Base-by-base conservation (phyloP, 1,284 basidiomycete species). In the Microbotryum violaceum region DNA sequence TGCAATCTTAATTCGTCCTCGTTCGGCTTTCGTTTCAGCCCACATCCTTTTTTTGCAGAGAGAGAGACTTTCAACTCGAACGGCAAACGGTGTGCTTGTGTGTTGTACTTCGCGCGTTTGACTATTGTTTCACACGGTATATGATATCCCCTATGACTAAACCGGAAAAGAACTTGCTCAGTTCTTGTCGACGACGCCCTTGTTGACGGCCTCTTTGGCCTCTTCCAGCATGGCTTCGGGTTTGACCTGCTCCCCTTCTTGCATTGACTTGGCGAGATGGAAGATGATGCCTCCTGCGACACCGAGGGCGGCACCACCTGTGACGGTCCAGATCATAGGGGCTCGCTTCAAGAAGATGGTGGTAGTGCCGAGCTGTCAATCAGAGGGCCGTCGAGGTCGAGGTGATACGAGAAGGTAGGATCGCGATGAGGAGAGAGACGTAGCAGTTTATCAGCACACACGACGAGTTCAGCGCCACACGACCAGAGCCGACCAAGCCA, bases 341-440 rank as follows among this genome's bases (percentile, higher is more conserved):
- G 64, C 69, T 20, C 69, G 61, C 6, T 58, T 58, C 16, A 66
- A 60, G 53, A 70, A 60, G 50, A 70, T 46, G 7, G 69, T 66
- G 3, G 69, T 67, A 4, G 53, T 61, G 16, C 51, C 31, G 33
- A 69, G 63, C 65, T 66, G 57, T 4, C 6, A 23, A n/a, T 49
- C 14, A 2, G 8, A n/a, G 23, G 14, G 21, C 1, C 27, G 12
- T 5, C 14, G 20, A n/a, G 20, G 27, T 21, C 27, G 27, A 27
- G 27, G 27, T 5, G 27, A 5, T 27, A 27, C 27, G 27, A 27
- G 48, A 16, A 16, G 12, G 48, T 23, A 27, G 21, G 20, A 49
- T 21, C n/a, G 7, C 16, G 23, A 23, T 21, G 20, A 20, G 20
- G 29, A 33, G 21, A 6, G 51, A 20, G 21, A 21, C 10, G 37